Percentiles rank a stretch among this genome's conserved stretches.
Evolutionary conservation across 1,139 yeast genomes (phyloP).

Genomic region (Hanseniaspora uvarum): DNA sequence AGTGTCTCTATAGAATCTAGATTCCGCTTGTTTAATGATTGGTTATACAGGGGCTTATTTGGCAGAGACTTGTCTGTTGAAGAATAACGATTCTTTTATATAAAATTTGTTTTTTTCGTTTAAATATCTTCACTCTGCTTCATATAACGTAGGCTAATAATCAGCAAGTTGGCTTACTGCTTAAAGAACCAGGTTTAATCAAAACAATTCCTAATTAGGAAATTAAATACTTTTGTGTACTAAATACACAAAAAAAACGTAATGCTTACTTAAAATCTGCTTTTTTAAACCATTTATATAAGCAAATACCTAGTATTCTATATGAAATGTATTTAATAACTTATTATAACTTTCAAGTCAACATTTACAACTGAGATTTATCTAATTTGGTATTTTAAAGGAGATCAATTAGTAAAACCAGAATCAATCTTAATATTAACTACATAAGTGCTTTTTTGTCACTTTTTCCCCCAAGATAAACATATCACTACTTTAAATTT

Average conservation of each 20-base stretch:
- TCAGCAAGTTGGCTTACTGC: no score
- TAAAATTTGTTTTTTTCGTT: neutral
- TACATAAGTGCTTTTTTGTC: neutral
- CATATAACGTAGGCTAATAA: no score
- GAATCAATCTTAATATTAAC: neutral
- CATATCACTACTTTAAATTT: neutral
- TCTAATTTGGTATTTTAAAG: neutral
- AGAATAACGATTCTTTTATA: neutral
- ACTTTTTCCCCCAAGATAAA: neutral
- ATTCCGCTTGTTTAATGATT: constrained; percentile 48
- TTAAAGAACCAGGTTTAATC: neutral
- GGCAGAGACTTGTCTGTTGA: constrained; percentile 46
- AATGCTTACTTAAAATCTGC: no score
- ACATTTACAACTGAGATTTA: neutral
- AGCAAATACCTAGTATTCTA: no score
- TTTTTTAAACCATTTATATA: no score
- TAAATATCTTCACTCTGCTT: neutral
- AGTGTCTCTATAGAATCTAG: constrained; percentile 51
- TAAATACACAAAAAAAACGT: neutral
- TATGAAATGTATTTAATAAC: neutral
- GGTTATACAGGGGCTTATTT: constrained; percentile 53
- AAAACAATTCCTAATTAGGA: neutral
- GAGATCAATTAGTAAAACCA: neutral
- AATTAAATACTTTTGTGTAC: neutral
- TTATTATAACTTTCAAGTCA: neutral